phyloP scores from a whole-genome alignment of 805 yeast genomes.

The Yamadazyma insecticola region DNA sequence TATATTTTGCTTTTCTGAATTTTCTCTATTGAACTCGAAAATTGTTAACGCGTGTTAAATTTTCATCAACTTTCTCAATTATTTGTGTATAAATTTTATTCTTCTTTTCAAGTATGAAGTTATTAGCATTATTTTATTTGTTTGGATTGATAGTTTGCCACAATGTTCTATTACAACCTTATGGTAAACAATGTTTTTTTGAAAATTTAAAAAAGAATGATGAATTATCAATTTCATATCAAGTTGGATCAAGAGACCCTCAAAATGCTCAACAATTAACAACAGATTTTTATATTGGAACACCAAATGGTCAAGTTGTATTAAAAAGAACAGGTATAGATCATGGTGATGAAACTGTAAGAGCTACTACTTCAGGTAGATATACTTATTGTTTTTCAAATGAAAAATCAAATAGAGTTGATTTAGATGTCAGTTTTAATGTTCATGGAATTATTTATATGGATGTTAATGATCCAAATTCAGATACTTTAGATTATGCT shows the following conservation, averaged over 20 bases:
- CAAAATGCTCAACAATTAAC: constrained; percentile 60
- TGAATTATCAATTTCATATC: constrained; percentile 83
- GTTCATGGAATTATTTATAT: constrained; percentile 90
- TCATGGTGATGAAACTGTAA: constrained; percentile 74
- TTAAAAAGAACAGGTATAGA: constrained; percentile 52
- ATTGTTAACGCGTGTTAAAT: neutral
- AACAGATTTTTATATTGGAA: constrained; percentile 54
- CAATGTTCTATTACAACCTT: constrained; percentile 75
- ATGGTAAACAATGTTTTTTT: constrained; percentile 83
- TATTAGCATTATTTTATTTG: constrained; percentile 8
- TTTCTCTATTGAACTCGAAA: no score
- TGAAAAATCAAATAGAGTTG: constrained; percentile 64
- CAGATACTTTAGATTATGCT: constrained; percentile 79
- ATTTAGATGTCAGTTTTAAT: constrained; percentile 92
- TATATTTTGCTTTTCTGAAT: no score
- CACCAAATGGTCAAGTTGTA: constrained; percentile 45
- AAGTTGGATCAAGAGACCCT: constrained; percentile 87
- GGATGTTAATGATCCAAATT: constrained; percentile 69
- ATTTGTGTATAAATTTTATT: no score
- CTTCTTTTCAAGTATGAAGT: no score
- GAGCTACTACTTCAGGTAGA: constrained; percentile 66
- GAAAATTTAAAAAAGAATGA: constrained; percentile 81
- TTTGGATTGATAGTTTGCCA: constrained; percentile 48
- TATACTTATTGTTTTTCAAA: constrained; percentile 89
- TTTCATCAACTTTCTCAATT: neutral